Evolutionary conservation across 2,329 filamentous ascomycete genomes (phyloP).

Genomic region (Teratosphaeria epicoccoides): DNA sequence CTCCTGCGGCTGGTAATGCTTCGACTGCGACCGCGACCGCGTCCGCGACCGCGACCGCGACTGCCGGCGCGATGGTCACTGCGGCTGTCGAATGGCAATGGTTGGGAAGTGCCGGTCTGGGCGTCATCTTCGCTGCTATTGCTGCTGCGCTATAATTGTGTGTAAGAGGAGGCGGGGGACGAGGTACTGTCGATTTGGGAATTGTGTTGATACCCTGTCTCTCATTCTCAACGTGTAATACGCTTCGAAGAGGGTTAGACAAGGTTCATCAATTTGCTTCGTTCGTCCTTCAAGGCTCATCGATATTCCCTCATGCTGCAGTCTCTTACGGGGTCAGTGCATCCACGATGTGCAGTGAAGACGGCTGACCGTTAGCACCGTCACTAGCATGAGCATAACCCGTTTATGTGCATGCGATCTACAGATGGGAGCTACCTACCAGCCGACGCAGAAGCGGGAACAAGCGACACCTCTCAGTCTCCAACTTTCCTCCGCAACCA

Average conservation of each 20-base stretch:
- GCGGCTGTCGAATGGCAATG: neutral
- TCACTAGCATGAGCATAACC: too few relatives aligned
- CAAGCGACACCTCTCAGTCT: neutral
- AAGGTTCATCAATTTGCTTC: too few relatives aligned
- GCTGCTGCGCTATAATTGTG: slow-evolving; percentile 5
- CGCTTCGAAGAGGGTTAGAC: neutral
- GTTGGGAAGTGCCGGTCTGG: slow-evolving; percentile 2
- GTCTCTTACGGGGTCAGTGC: too few relatives aligned
- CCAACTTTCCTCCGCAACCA: slow-evolving; percentile 6
- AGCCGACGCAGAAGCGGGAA: too few relatives aligned
- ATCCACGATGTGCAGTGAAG: too few relatives aligned
- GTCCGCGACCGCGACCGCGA: neutral
- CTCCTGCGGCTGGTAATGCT: neutral
- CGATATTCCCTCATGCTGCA: too few relatives aligned
- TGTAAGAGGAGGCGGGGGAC: neutral
- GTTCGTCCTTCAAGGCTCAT: too few relatives aligned
- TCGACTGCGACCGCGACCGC: neutral
- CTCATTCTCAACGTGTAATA: neutral
- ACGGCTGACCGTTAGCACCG: too few relatives aligned
- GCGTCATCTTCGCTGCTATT: slow-evolving; percentile 6
- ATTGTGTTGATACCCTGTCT: neutral
- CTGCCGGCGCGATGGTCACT: neutral
- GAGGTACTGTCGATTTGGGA: neutral
- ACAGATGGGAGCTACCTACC: too few relatives aligned
- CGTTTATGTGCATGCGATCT: too few relatives aligned